Conservation (phyloP, 2,329 filamentous ascomycete genomes). For the Cercospora janseana region DNA sequence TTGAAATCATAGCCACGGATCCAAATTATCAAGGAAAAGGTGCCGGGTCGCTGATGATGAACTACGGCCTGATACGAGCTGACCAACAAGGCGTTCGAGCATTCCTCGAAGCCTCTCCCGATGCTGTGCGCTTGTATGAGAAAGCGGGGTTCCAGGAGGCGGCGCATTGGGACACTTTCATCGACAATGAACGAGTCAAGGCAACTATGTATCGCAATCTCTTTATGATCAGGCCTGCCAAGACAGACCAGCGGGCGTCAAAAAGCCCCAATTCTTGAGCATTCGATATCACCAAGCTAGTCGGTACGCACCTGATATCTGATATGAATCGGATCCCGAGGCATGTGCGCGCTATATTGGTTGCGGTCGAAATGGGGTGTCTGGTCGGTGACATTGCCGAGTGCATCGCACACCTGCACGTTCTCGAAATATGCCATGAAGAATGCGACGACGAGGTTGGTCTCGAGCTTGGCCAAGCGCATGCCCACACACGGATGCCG, state of each 20-base stretch:
- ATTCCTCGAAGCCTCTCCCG: conserved; percentile 42
- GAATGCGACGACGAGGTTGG: conserved; percentile 50
- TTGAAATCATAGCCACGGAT: conserved; percentile 38
- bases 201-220: conserved; percentile 29
- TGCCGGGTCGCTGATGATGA: conserved; percentile 39
- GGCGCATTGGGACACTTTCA: conserved; percentile 27
- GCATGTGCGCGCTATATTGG: conserved; percentile 44
- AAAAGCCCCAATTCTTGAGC: no score
- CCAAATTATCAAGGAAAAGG: conserved; percentile 42
- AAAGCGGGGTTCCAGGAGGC: conserved; percentile 37
- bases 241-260: no score
- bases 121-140: conserved; percentile 41
- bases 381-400: conserved; percentile 36
- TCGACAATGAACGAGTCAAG: conserved; percentile 28
- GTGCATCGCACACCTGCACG: conserved; percentile 44
- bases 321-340: conserved; percentile 38
- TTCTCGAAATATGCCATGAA: conserved; percentile 54
- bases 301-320: conserved; percentile 40
- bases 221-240: conserved; percentile 29
- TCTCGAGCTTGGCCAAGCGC: conserved; percentile 55
- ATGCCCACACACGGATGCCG: conserved; percentile 47
- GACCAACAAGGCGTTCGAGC: conserved; percentile 38
- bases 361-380: conserved; percentile 42
- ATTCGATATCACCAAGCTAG: background rate
- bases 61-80: conserved; percentile 41